Evolutionary conservation across 2,329 filamentous ascomycete species (phyloP).

Genomic region (Colletotrichum destructivum): DNA sequence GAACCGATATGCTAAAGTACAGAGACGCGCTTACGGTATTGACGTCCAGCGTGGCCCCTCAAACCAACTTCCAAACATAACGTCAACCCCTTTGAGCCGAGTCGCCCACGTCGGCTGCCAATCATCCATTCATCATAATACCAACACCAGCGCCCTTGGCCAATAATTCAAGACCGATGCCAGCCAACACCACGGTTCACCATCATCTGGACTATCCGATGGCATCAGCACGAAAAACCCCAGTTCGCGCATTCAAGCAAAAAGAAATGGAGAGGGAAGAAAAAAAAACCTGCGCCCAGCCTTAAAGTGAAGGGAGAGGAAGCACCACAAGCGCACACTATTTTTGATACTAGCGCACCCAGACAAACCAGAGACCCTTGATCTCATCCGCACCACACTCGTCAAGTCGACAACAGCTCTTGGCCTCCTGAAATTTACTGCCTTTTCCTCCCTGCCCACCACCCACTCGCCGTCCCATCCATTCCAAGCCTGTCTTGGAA

Average conservation of each 20-base stretch:
- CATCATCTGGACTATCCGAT: neutral
- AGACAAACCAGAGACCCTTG: conserved; percentile 15
- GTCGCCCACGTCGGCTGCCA: neutral
- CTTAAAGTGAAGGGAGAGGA: conserved; percentile 18
- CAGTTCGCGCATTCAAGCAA: conserved; percentile 1
- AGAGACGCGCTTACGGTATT: conserved; percentile 1
- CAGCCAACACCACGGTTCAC: conserved; percentile 1
- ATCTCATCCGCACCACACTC: neutral
- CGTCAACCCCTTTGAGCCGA: neutral
- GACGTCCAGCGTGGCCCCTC: neutral
- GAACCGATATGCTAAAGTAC: neutral
- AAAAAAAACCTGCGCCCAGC: conserved; percentile 5
- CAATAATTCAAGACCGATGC: conserved; percentile 22
- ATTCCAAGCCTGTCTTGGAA: conserved; percentile 35
- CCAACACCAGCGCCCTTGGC: conserved; percentile 1
- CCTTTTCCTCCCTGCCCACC: conserved; percentile 10
- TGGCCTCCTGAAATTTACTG: conserved; percentile 2
- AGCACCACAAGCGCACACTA: conserved; percentile 10
- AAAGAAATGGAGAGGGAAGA: neutral
- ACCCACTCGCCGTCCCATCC: neutral
- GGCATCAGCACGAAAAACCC: conserved; percentile 8
- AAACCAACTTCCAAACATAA: neutral
- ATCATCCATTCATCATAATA: neutral
- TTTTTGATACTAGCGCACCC: conserved; percentile 13
- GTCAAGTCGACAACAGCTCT: conserved; percentile 14